Evolutionary conservation across 495 filamentous ascomycete genomes (phyloP).

Genomic region (Elasticomyces elasticus): DNA sequence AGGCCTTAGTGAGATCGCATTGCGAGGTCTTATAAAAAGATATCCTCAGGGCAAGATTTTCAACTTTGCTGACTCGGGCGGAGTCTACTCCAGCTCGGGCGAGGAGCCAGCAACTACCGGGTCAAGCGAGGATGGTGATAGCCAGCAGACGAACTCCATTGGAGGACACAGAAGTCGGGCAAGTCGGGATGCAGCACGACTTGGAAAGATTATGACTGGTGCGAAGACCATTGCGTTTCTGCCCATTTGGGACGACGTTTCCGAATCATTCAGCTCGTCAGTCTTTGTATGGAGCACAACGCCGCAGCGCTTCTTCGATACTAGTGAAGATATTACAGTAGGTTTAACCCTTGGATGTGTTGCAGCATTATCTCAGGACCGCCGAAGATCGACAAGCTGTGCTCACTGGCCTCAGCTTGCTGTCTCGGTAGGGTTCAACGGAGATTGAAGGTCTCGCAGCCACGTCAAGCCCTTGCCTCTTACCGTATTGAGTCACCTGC

Average conservation of each 20-base stretch:
- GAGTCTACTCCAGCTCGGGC: conserved; percentile 7
- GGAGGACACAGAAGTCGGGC: neutral
- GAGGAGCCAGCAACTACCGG: neutral
- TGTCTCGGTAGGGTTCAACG: too few species aligned
- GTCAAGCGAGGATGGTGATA: neutral
- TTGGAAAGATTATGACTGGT: conserved; percentile 3
- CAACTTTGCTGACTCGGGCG: conserved; percentile 1
- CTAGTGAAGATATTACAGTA: conserved; percentile 3
- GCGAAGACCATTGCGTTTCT: conserved; percentile 5
- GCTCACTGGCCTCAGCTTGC: too few species aligned
- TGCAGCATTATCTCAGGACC: too few species aligned
- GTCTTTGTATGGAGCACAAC: conserved; percentile 10
- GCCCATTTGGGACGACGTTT: neutral
- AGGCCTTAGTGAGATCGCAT: neutral
- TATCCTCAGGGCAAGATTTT: conserved; percentile 6
- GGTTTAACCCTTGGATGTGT: too few species aligned
- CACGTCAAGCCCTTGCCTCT: too few species aligned
- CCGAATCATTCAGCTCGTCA: neutral
- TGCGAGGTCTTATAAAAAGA: neutral
- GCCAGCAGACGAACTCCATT: neutral
- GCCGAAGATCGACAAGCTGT: too few species aligned
- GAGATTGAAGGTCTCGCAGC: too few species aligned
- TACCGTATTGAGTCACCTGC: too few species aligned
- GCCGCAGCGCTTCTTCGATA: conserved; percentile 1
- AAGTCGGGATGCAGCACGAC: neutral